Evolutionary conservation across 129 eudicot genomes (phyloP).

Genomic region (Logfia minima): DNA sequence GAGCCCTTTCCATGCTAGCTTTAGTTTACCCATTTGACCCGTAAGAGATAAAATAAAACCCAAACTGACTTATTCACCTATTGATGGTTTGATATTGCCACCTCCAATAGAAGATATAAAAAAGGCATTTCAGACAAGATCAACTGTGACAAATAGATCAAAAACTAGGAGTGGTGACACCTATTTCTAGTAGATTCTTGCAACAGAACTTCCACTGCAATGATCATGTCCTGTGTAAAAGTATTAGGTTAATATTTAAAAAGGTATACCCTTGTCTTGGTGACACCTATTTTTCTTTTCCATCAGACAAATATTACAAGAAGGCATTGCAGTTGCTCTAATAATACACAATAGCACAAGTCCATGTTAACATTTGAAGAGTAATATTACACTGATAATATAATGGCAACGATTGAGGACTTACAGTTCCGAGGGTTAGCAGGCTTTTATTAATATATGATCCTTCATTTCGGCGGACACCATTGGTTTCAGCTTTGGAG

Average conservation of each 20-base stretch:
- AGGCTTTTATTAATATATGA: conserved; percentile 92
- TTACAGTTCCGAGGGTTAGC: conserved; percentile 98
- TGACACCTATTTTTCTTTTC: conserved; percentile 9
- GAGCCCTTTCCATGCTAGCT: neutral
- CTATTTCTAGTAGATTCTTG: conserved; percentile 4
- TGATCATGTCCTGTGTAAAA: conserved; percentile 13
- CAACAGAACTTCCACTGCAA: neutral
- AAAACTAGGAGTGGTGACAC: conserved; percentile 5
- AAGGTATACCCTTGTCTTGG: conserved; percentile 6
- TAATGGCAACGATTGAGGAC: conserved; percentile 48
- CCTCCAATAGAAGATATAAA: neutral
- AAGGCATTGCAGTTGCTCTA: conserved; percentile 11
- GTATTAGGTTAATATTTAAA: neutral
- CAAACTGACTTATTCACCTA: neutral
- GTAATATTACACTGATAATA: conserved; percentile 38
- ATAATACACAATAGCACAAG: conserved; percentile 7
- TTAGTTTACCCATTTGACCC: neutral
- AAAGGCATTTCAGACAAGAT: conserved; percentile 7
- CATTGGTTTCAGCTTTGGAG: conserved; percentile 89
- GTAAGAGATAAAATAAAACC: neutral
- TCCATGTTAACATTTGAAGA: conserved; percentile 26
- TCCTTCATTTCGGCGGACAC: conserved; percentile 90
- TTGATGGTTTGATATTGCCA: neutral
- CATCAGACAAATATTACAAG: conserved; percentile 6
- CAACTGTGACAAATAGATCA: conserved; percentile 9